Evolutionary conservation across 148 eudicot species (phyloP).

Genomic region (Rhododendron vialii): DNA sequence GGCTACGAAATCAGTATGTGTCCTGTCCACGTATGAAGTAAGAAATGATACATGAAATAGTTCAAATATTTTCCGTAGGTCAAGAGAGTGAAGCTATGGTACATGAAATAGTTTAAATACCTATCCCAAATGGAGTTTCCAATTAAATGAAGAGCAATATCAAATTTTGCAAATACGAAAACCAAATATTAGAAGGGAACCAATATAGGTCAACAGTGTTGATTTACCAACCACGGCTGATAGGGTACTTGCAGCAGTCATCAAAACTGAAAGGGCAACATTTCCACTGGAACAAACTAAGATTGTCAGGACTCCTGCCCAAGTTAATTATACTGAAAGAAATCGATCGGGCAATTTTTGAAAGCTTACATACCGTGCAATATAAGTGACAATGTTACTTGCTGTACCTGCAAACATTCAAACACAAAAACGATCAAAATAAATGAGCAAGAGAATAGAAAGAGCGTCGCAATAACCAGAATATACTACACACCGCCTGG

Average conservation of each 20-base stretch:
- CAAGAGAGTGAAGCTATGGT: background rate
- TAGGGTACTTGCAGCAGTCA: constrained; percentile 88
- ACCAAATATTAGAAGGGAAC: background rate
- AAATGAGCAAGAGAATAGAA: background rate
- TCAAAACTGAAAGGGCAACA: constrained; percentile 83
- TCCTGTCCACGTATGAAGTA: background rate
- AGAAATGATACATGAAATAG: background rate
- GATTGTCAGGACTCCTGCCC: constrained; percentile 4
- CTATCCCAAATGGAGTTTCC: background rate
- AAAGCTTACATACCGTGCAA: constrained; percentile 60
- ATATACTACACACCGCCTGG: constrained; percentile 62
- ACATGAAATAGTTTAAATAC: background rate
- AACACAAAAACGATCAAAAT: constrained; percentile 6
- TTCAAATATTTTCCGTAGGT: background rate
- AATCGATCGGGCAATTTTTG: background rate
- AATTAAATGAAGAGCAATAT: background rate
- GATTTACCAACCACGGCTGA: constrained; percentile 72
- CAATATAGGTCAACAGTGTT: background rate
- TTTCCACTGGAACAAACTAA: constrained; percentile 56
- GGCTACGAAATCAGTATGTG: background rate
- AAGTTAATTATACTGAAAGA: background rate
- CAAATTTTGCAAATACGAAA: background rate
- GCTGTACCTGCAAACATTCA: constrained; percentile 64
- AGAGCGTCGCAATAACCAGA: background rate
- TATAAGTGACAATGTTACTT: constrained; percentile 81